A percentile compares a stretch with the other conserved stretches of the same genome.
These are phyloP conservation scores for Echeveria elegans DNA, from an alignment of 164 flowering plant genomes.

Conservation along the genomic window DNA sequence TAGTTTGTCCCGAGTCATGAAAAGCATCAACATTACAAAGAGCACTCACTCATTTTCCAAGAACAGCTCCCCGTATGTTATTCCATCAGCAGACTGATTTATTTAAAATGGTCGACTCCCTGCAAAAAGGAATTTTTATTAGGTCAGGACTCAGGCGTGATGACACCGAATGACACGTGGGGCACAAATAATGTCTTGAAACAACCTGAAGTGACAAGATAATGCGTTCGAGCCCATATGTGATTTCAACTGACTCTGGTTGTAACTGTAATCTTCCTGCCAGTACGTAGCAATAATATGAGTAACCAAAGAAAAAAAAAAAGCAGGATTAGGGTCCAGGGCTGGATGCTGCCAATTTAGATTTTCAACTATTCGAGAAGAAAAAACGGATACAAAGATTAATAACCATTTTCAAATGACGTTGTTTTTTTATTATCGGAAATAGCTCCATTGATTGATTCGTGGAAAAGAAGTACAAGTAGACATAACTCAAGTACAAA, in stretches of 20 bases:
- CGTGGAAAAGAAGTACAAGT: too few relatives aligned
- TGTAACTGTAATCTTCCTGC: constrained; percentile 84
- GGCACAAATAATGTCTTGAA: constrained; percentile 1
- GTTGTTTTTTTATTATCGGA: too few relatives aligned
- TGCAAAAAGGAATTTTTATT: constrained; percentile 20
- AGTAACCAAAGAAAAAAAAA: too few relatives aligned
- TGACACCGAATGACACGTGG: constrained; percentile 8
- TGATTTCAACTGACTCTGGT: constrained; percentile 93
- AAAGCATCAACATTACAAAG: background rate
- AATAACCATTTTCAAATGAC: too few relatives aligned
- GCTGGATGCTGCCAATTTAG: too few relatives aligned
- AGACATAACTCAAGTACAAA: too few relatives aligned
- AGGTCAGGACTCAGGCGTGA: constrained; percentile 11
- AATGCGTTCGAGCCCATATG: constrained; percentile 97
- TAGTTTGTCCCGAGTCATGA: background rate
- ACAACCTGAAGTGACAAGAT: constrained; percentile 93
- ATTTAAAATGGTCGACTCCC: constrained; percentile 98
- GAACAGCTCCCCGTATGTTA: constrained; percentile 94
- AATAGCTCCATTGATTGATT: too few relatives aligned
- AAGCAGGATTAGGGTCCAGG: too few relatives aligned
- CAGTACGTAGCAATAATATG: constrained; percentile 29
- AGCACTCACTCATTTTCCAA: constrained; percentile 75
- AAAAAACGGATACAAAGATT: too few relatives aligned
- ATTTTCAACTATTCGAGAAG: too few relatives aligned
- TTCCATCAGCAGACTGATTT: constrained; percentile 83